Conservation (phyloP, 2,329 filamentous ascomycete genomes). For the Nigrospora sphaerica region DNA sequence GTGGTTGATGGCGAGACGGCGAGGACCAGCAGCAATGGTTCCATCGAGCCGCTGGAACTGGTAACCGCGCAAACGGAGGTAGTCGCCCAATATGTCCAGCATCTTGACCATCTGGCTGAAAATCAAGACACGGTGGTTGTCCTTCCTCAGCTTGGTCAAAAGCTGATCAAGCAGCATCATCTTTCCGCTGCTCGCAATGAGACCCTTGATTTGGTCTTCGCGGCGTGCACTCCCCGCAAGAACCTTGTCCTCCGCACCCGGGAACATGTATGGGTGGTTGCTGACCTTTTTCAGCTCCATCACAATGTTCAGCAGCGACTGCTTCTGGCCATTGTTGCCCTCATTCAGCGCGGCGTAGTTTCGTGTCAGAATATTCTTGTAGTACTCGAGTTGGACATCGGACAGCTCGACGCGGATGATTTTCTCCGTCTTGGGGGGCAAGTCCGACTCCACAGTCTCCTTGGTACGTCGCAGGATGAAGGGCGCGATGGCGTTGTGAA, state of each 20-base stretch:
- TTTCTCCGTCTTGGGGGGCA: constrained; percentile 96
- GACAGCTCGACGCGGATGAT: constrained; percentile 97
- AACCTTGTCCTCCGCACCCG: constrained; percentile 85
- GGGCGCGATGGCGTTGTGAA: constrained; percentile 82
- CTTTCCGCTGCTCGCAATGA: constrained; percentile 96
- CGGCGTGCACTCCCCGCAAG: constrained; percentile 72
- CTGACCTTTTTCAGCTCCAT: constrained; percentile 99
- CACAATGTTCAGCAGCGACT: constrained; percentile 94
- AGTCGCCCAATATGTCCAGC: constrained; percentile 92
- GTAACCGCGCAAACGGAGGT: constrained; percentile 87
- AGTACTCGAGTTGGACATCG: constrained; percentile 94
- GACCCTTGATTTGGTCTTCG: constrained; percentile 83
- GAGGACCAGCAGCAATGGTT: constrained; percentile 80
- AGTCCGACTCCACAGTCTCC: constrained; percentile 91
- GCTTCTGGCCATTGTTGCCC: constrained; percentile 83
- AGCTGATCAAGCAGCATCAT: constrained; percentile 98
- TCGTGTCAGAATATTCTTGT: constrained; percentile 95
- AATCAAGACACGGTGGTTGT: constrained; percentile 91
- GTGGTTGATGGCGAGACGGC: constrained; percentile 92
- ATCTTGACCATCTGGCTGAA: constrained; percentile 99
- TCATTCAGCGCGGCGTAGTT: constrained; percentile 94
- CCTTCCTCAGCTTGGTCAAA: constrained; percentile 85
- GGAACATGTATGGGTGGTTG: constrained; percentile 98
- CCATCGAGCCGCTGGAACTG: constrained; percentile 92
- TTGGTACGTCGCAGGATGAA: constrained; percentile 95